Percentiles rank a stretch among this genome's conserved stretches.
phyloP scores from a whole-genome alignment of 164 flowering plant genomes.

The Macadamia integrifolia region DNA sequence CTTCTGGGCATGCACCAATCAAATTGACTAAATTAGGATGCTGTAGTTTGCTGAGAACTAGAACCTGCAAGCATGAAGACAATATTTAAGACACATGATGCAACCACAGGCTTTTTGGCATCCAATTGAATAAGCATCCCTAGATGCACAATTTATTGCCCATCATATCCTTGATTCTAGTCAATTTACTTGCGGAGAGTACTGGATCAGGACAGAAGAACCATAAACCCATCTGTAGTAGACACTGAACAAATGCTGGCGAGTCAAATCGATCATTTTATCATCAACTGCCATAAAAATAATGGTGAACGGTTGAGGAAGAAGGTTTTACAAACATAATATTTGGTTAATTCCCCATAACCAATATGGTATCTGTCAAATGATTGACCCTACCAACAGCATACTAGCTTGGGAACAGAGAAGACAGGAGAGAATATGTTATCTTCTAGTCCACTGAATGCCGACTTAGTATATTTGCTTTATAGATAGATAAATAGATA shows the following conservation, averaged over 20 bases:
- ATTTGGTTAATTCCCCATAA: too few species aligned
- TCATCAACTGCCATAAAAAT: background rate
- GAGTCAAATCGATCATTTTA: background rate
- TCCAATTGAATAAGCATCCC: background rate
- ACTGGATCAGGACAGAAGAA: background rate
- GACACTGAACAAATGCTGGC: background rate
- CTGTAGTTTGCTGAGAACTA: constrained; percentile 54
- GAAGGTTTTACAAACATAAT: background rate
- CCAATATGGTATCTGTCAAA: too few species aligned
- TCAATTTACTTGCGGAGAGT: background rate
- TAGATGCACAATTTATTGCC: background rate
- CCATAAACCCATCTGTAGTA: background rate
- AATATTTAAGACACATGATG: background rate
- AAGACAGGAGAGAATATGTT: too few species aligned
- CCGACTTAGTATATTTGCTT: too few species aligned
- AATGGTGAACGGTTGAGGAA: background rate
- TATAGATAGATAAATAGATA: too few species aligned
- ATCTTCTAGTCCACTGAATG: too few species aligned
- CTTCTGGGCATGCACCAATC: constrained; percentile 75
- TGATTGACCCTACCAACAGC: too few species aligned
- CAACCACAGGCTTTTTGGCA: background rate
- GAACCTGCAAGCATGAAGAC: constrained; percentile 40
- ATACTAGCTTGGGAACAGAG: too few species aligned
- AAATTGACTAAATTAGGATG: constrained; percentile 70
- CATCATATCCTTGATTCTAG: background rate